Evolutionary conservation across 345 rosid genomes (phyloP).

Genomic region (Eucalyptus regnans): DNA sequence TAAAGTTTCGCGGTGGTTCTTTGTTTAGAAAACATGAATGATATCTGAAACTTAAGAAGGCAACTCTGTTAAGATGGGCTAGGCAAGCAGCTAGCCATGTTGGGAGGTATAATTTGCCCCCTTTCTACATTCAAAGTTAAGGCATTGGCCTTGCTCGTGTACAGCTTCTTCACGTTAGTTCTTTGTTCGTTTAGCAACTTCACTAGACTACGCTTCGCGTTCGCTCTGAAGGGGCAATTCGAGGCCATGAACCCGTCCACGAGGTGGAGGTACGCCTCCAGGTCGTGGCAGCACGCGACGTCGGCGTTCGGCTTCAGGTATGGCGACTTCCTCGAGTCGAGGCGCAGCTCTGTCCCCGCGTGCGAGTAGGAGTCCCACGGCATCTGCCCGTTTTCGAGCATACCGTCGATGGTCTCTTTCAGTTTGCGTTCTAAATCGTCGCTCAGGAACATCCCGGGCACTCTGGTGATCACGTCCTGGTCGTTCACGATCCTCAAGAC

Average conservation of each 20-base stretch:
- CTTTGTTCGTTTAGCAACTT: conserved; percentile 67
- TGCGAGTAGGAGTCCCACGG: conserved; percentile 37
- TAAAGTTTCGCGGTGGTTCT: background rate
- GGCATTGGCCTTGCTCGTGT: conserved; percentile 52
- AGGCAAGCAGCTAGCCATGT: conserved; percentile 28
- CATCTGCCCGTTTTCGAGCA: background rate
- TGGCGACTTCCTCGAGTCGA: conserved; percentile 66
- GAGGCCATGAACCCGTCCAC: conserved; percentile 79
- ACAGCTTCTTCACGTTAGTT: conserved; percentile 70
- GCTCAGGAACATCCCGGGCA: conserved; percentile 52
- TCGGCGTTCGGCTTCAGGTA: conserved; percentile 49
- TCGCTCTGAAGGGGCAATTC: conserved; percentile 73
- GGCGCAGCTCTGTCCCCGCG: conserved; percentile 48
- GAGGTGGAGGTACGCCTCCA: conserved; percentile 68
- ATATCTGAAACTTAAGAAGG: background rate
- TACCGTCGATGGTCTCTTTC: background rate
- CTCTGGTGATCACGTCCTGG: conserved; percentile 70
- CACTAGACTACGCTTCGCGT: conserved; percentile 81
- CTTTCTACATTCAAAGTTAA: conserved; percentile 37
- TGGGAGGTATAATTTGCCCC: conserved; percentile 7
- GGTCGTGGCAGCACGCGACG: conserved; percentile 78
- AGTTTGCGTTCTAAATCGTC: conserved; percentile 17
- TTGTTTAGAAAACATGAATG: background rate
- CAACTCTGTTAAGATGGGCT: conserved; percentile 31
- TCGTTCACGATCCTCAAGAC: conserved; percentile 71